A percentile compares a stretch with the other conserved stretches of the same genome.
phyloP scores from a whole-genome alignment of 371 early-diverging fungal genomes.

The Neoconidiobolus thromboides region DNA sequence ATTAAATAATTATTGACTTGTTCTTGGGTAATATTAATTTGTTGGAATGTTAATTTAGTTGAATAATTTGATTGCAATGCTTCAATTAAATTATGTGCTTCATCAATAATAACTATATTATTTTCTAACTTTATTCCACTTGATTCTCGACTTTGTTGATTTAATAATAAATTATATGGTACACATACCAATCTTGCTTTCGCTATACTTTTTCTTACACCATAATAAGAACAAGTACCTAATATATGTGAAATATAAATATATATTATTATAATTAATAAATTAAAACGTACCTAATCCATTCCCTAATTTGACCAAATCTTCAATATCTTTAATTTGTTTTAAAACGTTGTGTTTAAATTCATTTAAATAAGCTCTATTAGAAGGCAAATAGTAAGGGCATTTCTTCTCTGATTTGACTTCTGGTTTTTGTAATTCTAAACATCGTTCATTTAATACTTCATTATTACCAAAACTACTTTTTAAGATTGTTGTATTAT shows the following conservation, averaged over 20 bases:
- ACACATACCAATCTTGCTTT: conserved; percentile 56
- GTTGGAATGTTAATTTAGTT: conserved; percentile 19
- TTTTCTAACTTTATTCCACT: conserved; percentile 48
- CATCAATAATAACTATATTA: conserved; percentile 70
- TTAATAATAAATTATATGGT: conserved; percentile 73
- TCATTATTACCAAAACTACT: conserved; percentile 20
- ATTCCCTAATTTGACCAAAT: conserved; percentile 45
- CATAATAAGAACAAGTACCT: conserved; percentile 81
- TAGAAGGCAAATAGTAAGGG: conserved; percentile 24
- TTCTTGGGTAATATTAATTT: conserved; percentile 24
- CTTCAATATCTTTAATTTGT: conserved; percentile 64
- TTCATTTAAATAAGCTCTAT: conserved; percentile 19
- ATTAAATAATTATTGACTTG: conserved; percentile 46
- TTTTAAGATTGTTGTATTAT: conserved; percentile 35
- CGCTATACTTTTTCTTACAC: conserved; percentile 36
- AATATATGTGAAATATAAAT: conserved; percentile 3
- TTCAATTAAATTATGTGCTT: conserved; percentile 76
- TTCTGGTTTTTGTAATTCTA: conserved; percentile 24
- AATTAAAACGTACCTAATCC: background rate
- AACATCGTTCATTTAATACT: conserved; percentile 56
- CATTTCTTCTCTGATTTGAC: conserved; percentile 22
- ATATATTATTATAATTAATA: no score
- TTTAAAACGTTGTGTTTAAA: conserved; percentile 28
- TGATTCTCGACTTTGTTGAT: conserved; percentile 49
- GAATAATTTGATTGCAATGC: conserved; percentile 43